phyloP scores from a whole-genome alignment of 495 filamentous ascomycete genomes.

The Platismatia glauca region DNA sequence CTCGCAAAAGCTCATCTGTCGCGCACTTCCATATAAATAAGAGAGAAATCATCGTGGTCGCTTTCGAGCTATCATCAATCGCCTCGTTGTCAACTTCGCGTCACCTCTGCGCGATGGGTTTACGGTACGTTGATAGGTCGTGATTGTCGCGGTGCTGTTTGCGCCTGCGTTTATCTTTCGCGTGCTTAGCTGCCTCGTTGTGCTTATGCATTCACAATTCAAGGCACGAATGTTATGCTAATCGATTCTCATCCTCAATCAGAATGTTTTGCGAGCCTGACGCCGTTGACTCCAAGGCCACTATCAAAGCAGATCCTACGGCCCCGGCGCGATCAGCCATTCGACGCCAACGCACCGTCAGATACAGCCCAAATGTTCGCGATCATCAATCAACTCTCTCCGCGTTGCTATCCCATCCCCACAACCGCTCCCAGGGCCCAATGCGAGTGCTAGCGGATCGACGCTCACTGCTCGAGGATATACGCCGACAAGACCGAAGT shows the following conservation, averaged over 20 bases:
- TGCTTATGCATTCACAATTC: slow-evolving; percentile 15
- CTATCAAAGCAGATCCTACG: slow-evolving; percentile 47
- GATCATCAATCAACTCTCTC: slow-evolving; percentile 15
- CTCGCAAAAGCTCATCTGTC: slow-evolving; percentile 8
- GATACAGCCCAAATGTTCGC: slow-evolving; percentile 25
- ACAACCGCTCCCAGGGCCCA: slow-evolving; percentile 10
- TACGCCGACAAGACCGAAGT: slow-evolving; percentile 8
- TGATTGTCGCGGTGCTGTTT: slow-evolving; percentile 17
- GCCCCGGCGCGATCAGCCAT: slow-evolving; percentile 64
- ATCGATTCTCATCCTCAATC: slow-evolving; percentile 14
- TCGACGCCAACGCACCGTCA: slow-evolving; percentile 46
- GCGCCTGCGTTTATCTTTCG: slow-evolving; percentile 20
- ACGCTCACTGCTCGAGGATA: slow-evolving; percentile 18
- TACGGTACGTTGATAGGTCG: slow-evolving; percentile 14
- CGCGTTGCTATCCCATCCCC: slow-evolving; percentile 8
- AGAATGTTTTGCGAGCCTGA: slow-evolving; percentile 54
- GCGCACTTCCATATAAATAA: not conserved
- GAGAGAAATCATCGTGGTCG: not conserved
- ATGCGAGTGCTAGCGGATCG: slow-evolving; percentile 15
- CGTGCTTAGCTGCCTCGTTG: slow-evolving; percentile 20
- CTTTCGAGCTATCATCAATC: not conserved
- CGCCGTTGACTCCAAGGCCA: slow-evolving; percentile 47
- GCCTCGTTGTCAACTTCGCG: slow-evolving; percentile 1
- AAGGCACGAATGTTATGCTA: slow-evolving; percentile 18
- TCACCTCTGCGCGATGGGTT: slow-evolving; percentile 15